Base-by-base conservation (phyloP, 331 rosid species). In the Dryas integrifolia region DNA sequence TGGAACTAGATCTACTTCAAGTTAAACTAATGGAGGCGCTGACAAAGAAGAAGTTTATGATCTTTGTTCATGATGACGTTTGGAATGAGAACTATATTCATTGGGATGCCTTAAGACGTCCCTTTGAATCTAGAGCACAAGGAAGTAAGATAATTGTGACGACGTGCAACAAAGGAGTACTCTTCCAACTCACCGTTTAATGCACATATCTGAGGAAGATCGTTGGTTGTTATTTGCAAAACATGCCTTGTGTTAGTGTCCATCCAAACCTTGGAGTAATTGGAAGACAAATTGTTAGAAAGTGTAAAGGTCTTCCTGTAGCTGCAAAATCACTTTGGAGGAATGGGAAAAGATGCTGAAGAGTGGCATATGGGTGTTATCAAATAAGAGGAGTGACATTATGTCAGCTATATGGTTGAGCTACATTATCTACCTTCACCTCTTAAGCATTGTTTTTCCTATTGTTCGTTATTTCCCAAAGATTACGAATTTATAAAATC, bases 151-250 rank as follows among this genome's bases (percentile, higher is more conserved):
- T 71, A 35, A 58, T 71, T 30, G 67, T 71, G 46, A 71, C 58
- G 0, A 71, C 75, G 0, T 57, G 67, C n/a, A 71, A n/a, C 41
- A 55, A 15, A 58, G 38, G 48, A 5, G 75, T 45, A 44, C 60
- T 56, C 53, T 24, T 6, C 75, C 57, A 5, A 16, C n/a, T 58
- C 30, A 58, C 48, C 0, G 13, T 52, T 21, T 71, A 41, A 49
- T 24, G 18, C 39, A 18, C 4, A 21, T 71, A 21, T 70, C 51
- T 13, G 64, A 55, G 45, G 65, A 55, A 9, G 53, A 59, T 65
- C 76, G 84, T 47, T 81, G 80, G 88, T 63, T 50, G 4, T 15
- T 85, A 51, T 85, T 85, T 51, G 58, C 59, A 16, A 79, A 38
- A 60, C 72, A 74, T 41, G 82, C 77, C 53, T 76, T 75, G 57